Conservation (phyloP, 2,329 filamentous ascomycete genomes). For the Pleoardoris graminearum region DNA sequence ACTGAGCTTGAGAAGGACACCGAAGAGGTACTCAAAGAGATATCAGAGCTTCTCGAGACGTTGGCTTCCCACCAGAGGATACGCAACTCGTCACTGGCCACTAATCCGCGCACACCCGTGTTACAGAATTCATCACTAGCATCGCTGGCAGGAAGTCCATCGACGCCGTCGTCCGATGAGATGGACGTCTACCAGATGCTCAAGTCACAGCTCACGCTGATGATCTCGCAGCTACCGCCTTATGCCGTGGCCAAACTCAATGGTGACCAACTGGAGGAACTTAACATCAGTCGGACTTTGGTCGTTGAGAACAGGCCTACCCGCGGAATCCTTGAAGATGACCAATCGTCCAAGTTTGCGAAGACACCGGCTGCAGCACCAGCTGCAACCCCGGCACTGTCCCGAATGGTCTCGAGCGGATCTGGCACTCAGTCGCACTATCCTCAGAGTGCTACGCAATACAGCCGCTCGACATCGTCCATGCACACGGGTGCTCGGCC, state of each 20-base stretch:
- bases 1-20: conserved; percentile 61
- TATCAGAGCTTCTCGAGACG: conserved; percentile 76
- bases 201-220: conserved; percentile 72
- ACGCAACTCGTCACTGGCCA: conserved; percentile 70
- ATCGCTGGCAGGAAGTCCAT: conserved; percentile 59
- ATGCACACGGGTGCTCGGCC: conserved; percentile 34
- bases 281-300: conserved; percentile 80
- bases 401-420: conserved; percentile 29
- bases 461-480: conserved; percentile 34
- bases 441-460: conserved; percentile 34
- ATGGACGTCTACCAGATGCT: conserved; percentile 69
- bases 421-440: conserved; percentile 37
- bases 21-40: conserved; percentile 71
- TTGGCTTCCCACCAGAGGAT: conserved; percentile 78
- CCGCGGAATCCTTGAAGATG: conserved; percentile 80
- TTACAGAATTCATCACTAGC: conserved; percentile 68
- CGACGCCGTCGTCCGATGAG: conserved; percentile 66
- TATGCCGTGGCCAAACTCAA: conserved; percentile 85
- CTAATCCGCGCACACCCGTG: conserved; percentile 66
- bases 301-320: conserved; percentile 73
- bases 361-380: conserved; percentile 44
- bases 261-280: conserved; percentile 79
- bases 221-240: conserved; percentile 76
- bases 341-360: conserved; percentile 59
- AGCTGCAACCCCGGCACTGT: conserved; percentile 32